Base-by-base conservation (phyloP, 345 rosid genomes). In the Hibiscus tridactylites region DNA sequence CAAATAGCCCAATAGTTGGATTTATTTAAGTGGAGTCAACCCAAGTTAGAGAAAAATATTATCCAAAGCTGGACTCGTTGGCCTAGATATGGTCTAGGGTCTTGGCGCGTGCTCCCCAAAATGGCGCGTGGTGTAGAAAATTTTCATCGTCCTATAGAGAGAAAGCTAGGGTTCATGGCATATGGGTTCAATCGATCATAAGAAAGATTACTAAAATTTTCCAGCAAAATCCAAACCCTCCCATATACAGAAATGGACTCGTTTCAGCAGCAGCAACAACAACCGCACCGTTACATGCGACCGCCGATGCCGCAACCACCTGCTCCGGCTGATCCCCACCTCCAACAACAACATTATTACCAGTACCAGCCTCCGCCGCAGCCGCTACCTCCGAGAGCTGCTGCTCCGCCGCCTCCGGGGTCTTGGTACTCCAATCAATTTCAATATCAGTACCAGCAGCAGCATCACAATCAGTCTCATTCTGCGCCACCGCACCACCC, bases 381-480 rank as follows among this genome's bases (percentile, higher is more conserved):
- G 5, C 67, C 47, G 16, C 68, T 42, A 3, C 67, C 37, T 15
- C 56, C 57, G 4, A 67, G 71, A 67, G 58, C 42, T 1, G 5
- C 57, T 28, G 71, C 58, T 26, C 42, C 57, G 11, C 71, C 71
- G 31, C 28, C 59, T 0, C 71, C 24, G 13, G 56, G 56, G 8
- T 50, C 56, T 15, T 50, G 56, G 56, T 50, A 68, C 44, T 29
- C 59, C 44, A 79, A 80, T 69, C 91, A 87, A 64, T 91, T 82
- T 69, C 92, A 87, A 66, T 91, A 80, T 71, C 91, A 82, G 49
- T 81, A 83, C 73, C 87, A 77, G 62, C 62, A 78, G 62, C 62
- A 58, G 62, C 35, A 78, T 10, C 81, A 64, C 60, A 67, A 52
- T 50, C 76, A 37, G 17, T 63, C 83, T 56, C 78, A 71, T 7